Percentiles rank a stretch among this genome's conserved stretches.
Conservation (phyloP, 345 rosid species). For the Odontarrhena argentea region DNA sequence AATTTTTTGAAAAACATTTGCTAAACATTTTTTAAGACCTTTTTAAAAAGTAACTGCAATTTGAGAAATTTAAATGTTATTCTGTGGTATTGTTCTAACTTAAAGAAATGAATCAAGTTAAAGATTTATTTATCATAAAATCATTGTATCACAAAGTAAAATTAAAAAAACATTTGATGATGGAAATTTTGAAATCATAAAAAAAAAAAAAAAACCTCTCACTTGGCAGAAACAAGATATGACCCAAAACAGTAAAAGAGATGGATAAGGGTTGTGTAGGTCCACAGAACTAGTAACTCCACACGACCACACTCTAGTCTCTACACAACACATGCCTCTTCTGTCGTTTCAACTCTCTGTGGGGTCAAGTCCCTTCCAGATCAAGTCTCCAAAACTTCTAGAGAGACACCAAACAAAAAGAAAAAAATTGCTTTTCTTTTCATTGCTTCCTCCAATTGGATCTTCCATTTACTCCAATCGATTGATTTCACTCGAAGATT, state of each 20-base stretch:
- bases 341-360: conserved; percentile 9
- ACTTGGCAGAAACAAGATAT: too few species aligned
- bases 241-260: neutral
- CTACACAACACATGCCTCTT: conserved; percentile 26
- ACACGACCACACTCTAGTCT: conserved; percentile 17
- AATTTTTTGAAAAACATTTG: too few species aligned
- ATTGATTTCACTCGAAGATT: neutral
- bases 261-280: conserved; percentile 14
- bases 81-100: too few species aligned
- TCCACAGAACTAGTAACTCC: conserved; percentile 6
- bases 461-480: neutral
- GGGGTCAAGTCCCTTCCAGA: conserved; percentile 27
- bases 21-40: too few species aligned
- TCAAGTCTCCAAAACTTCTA: conserved; percentile 16
- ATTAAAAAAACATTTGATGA: too few species aligned
- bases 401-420: neutral
- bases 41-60: too few species aligned
- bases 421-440: neutral
- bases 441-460: neutral
- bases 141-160: too few species aligned
- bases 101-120: too few species aligned
- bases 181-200: too few species aligned
- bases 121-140: too few species aligned
- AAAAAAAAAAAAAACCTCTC: too few species aligned
- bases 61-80: too few species aligned